Percentiles rank a stretch among this genome's conserved stretches.
phyloP scores from a whole-genome alignment of 2,329 filamentous ascomycete species.

The Bipolaris bicolor region DNA sequence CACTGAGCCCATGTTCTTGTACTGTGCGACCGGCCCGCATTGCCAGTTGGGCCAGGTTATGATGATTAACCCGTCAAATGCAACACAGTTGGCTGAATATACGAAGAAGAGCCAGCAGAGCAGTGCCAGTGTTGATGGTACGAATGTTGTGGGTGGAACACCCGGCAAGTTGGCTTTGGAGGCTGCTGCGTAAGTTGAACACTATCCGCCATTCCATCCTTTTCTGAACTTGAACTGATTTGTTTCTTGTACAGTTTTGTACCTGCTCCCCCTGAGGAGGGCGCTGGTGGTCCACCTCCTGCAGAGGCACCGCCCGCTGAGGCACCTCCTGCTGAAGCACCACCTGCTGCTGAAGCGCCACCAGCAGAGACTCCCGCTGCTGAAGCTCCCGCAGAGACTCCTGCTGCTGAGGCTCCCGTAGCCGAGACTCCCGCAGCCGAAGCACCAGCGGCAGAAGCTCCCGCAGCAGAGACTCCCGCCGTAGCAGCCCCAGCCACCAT shows the following conservation, averaged over 20 bases:
- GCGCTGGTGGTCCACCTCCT: conserved; percentile 21
- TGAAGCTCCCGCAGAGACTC: neutral
- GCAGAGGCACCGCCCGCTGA: conserved; percentile 11
- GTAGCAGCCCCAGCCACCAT: too few relatives aligned
- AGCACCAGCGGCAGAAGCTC: too few relatives aligned
- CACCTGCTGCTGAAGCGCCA: neutral
- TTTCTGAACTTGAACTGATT: conserved; percentile 2
- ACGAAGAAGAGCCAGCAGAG: conserved; percentile 34
- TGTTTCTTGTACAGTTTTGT: conserved; percentile 19
- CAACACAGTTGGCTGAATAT: conserved; percentile 37
- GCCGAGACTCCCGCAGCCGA: conserved; percentile 7
- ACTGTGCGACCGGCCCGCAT: conserved; percentile 41
- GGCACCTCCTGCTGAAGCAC: conserved; percentile 3
- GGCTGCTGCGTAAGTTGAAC: conserved; percentile 32
- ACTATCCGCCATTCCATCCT: too few relatives aligned
- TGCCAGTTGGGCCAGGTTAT: conserved; percentile 41
- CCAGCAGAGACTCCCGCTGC: neutral
- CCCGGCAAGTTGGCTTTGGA: conserved; percentile 30
- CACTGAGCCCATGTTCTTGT: conserved; percentile 40
- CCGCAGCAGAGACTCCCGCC: too few relatives aligned
- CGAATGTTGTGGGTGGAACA: conserved; percentile 27
- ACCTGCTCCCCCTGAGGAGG: conserved; percentile 30
- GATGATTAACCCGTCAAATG: conserved; percentile 33
- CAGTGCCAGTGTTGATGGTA: conserved; percentile 30
- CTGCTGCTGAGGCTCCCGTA: conserved; percentile 4